Conservation (phyloP, 139 green algal species). For the Picochlorum sp. region DNA sequence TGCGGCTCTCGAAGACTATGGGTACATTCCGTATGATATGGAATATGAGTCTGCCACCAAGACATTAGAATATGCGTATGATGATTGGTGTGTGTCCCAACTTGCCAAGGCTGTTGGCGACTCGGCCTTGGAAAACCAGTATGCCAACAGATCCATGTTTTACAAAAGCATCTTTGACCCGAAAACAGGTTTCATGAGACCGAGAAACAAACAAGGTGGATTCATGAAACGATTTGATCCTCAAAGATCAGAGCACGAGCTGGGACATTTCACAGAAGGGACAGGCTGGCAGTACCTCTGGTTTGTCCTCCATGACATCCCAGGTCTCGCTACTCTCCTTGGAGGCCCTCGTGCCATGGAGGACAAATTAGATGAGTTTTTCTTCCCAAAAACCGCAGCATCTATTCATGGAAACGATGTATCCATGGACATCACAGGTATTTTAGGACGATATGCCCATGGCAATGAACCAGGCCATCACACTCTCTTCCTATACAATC, state of each 20-base stretch:
- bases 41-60: not conserved
- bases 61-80: constrained; percentile 6
- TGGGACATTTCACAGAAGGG: constrained; percentile 8
- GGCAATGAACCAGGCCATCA: constrained; percentile 11
- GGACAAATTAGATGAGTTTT: constrained; percentile 7
- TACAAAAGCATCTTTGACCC: constrained; percentile 8
- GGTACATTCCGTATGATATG: not conserved
- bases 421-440: constrained; percentile 2
- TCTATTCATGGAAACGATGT: not conserved
- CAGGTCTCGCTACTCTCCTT: constrained; percentile 2
- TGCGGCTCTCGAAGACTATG: not conserved
- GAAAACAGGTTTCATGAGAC: constrained; percentile 10
- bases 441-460: constrained; percentile 12
- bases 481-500: constrained; percentile 6
- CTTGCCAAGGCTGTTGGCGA: not conserved
- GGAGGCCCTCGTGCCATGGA: not conserved
- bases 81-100: constrained; percentile 12
- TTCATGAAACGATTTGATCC: constrained; percentile 6
- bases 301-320: constrained; percentile 6
- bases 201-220: not conserved
- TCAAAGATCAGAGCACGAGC: not conserved
- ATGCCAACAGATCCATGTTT: not conserved
- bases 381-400: not conserved
- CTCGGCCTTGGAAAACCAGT: not conserved
- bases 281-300: constrained; percentile 9